A percentile compares a stretch with the other conserved stretches of the same genome.
These are phyloP conservation scores for Xylaria polymorpha DNA, from an alignment of 2,329 filamentous ascomycete genomes.

Conservation along the genomic window DNA sequence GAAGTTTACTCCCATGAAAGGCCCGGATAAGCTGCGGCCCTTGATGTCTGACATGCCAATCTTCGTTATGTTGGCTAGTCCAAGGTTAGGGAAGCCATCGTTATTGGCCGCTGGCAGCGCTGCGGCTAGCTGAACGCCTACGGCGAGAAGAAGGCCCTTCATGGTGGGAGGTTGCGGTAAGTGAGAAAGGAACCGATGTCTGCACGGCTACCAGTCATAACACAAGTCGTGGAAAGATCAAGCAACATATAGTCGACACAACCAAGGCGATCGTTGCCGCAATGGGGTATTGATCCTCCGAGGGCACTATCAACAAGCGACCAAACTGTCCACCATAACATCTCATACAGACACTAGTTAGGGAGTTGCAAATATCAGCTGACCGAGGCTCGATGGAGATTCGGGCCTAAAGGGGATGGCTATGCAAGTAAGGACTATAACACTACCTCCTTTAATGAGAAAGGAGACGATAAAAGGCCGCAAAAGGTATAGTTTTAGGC, in stretches of 20 bases:
- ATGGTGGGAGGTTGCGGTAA: conserved; percentile 31
- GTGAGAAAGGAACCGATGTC: conserved; percentile 1
- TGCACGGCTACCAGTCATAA: conserved; percentile 9
- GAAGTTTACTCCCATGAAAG: conserved; percentile 44
- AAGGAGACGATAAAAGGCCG: neutral
- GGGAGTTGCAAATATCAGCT: conserved; percentile 8
- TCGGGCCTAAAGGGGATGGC: neutral
- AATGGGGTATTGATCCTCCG: conserved; percentile 16
- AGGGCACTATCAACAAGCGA: conserved; percentile 3
- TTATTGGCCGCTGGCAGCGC: conserved; percentile 39
- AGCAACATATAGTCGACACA: conserved; percentile 30
- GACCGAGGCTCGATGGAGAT: conserved; percentile 3
- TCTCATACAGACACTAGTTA: conserved; percentile 1
- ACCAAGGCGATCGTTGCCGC: conserved; percentile 21
- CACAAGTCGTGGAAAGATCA: conserved; percentile 10
- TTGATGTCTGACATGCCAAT: conserved; percentile 37
- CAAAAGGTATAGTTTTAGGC: conserved; percentile 11
- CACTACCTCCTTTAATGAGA: conserved; percentile 20
- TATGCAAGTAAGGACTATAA: neutral
- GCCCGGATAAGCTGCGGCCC: conserved; percentile 42
- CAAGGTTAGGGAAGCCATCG: conserved; percentile 39
- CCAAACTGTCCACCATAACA: conserved; percentile 10
- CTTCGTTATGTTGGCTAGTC: conserved; percentile 46
- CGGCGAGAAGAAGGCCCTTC: conserved; percentile 43
- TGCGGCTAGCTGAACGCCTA: conserved; percentile 42